Evolutionary conservation across 768 basidiomycete genomes (phyloP).

Genomic region (Termitomyces heimii): DNA sequence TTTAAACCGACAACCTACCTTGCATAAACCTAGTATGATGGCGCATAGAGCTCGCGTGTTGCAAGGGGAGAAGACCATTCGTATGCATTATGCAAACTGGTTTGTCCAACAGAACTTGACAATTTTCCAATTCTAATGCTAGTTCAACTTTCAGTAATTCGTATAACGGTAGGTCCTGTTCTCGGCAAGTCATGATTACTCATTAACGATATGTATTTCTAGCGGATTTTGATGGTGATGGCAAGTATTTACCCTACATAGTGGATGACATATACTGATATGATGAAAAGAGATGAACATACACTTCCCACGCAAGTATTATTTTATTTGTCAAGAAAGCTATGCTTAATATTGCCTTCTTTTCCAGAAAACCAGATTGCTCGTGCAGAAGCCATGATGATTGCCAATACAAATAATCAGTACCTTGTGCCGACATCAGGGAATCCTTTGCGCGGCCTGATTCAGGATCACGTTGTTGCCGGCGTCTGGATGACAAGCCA

Average conservation of each 20-base stretch:
- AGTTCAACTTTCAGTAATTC: slow-evolving; percentile 63
- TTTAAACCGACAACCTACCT: slow-evolving; percentile 94
- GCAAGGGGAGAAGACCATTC: slow-evolving; percentile 95
- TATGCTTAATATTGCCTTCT: not conserved
- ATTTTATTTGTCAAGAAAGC: not conserved
- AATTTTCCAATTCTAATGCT: not conserved
- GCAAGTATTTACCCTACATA: slow-evolving; percentile 28
- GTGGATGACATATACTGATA: slow-evolving; percentile 7
- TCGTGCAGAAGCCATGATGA: slow-evolving; percentile 87
- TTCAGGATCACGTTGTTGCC: slow-evolving; percentile 98
- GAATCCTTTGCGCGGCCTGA: slow-evolving; percentile 93
- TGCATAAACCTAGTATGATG: slow-evolving; percentile 99
- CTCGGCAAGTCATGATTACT: not conserved
- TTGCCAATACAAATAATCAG: slow-evolving; percentile 97
- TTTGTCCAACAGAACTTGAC: slow-evolving; percentile 28
- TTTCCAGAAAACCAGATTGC: slow-evolving; percentile 86
- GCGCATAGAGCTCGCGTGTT: slow-evolving; percentile 89
- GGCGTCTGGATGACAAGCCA: slow-evolving; percentile 99
- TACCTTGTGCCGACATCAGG: slow-evolving; percentile 99
- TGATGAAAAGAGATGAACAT: slow-evolving; percentile 89
- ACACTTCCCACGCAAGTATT: slow-evolving; percentile 88
- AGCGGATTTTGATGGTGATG: slow-evolving; percentile 94
- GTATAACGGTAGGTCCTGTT: slow-evolving; percentile 71
- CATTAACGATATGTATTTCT: slow-evolving; percentile 1
- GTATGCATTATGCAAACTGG: slow-evolving; percentile 99